These are phyloP conservation scores for Fusarium secorum DNA, from an alignment of 2,329 filamentous ascomycete species.

Conservation along the genomic window DNA sequence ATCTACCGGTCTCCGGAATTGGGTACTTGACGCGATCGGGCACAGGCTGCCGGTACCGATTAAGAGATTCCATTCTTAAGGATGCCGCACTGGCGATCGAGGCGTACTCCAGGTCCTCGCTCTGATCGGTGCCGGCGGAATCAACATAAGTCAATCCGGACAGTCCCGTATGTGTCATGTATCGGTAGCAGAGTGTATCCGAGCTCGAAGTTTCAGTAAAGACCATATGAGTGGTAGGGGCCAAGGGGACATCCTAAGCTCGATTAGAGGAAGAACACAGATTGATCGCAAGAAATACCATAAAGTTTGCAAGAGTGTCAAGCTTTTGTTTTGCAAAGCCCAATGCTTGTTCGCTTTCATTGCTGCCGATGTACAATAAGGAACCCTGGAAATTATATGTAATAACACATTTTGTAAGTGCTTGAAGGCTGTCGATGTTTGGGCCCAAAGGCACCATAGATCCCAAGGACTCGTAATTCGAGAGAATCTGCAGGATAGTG, in stretches of 20 bases:
- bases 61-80: conserved; percentile 25
- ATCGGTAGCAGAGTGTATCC: conserved; percentile 34
- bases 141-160: conserved; percentile 40
- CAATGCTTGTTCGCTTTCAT: conserved; percentile 5
- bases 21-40: conserved; percentile 20
- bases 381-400: conserved; percentile 42
- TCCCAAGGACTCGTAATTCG: conserved; percentile 26
- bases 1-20: neutral
- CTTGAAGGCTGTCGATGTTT: conserved; percentile 21
- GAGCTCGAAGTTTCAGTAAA: conserved; percentile 19
- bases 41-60: conserved; percentile 1
- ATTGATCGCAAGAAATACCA: conserved; percentile 8
- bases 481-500: conserved; percentile 22
- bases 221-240: conserved; percentile 36
- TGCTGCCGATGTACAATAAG: conserved; percentile 43
- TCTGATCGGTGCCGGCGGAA: neutral
- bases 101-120: conserved; percentile 20
- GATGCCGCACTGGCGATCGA: conserved; percentile 29
- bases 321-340: conserved; percentile 31
- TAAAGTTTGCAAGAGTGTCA: conserved; percentile 24
- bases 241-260: conserved; percentile 13
- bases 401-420: conserved; percentile 30
- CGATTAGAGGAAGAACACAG: conserved; percentile 13
- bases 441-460: neutral
- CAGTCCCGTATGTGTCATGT: conserved; percentile 41